phyloP scores from a whole-genome alignment of 257 asterid species.

The Primulina huaijiensis region DNA sequence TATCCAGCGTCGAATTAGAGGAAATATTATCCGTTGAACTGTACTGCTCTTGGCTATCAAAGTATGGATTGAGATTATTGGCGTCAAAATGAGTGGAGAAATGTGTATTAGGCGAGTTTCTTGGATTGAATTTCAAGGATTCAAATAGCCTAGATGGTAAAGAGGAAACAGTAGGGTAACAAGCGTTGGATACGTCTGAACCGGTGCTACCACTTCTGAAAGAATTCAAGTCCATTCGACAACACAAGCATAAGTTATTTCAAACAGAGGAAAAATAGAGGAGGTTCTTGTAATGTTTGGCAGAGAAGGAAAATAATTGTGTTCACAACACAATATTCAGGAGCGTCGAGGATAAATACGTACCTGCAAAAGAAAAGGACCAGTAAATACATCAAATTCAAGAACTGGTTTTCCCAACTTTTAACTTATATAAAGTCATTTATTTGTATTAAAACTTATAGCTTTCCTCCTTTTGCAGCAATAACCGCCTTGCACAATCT shows the following conservation, averaged over 20 bases:
- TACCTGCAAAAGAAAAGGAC: conserved; percentile 28
- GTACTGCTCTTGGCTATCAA: conserved; percentile 56
- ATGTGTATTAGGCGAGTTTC: conserved; percentile 75
- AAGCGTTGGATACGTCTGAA: conserved; percentile 34
- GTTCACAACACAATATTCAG: neutral
- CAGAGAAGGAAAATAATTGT: neutral
- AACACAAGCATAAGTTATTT: conserved; percentile 27
- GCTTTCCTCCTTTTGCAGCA: neutral
- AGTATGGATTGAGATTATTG: conserved; percentile 34
- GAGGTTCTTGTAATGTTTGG: neutral
- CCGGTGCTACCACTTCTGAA: conserved; percentile 26
- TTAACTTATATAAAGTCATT: neutral
- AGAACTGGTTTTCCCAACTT: neutral
- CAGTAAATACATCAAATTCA: neutral
- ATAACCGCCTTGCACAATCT: neutral
- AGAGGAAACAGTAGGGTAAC: conserved; percentile 46
- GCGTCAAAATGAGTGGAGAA: conserved; percentile 53
- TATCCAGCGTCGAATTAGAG: conserved; percentile 51
- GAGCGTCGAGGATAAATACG: conserved; percentile 11
- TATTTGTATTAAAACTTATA: too few relatives aligned
- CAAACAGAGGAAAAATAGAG: neutral
- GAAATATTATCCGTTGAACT: conserved; percentile 55
- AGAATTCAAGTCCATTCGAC: conserved; percentile 42
- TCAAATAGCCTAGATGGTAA: conserved; percentile 44
- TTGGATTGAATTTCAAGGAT: conserved; percentile 51